Evolutionary conservation across 1,284 basidiomycete species (phyloP), one percentile per base, ranked within the genome.

Genomic region (Melampsora americana): DNA sequence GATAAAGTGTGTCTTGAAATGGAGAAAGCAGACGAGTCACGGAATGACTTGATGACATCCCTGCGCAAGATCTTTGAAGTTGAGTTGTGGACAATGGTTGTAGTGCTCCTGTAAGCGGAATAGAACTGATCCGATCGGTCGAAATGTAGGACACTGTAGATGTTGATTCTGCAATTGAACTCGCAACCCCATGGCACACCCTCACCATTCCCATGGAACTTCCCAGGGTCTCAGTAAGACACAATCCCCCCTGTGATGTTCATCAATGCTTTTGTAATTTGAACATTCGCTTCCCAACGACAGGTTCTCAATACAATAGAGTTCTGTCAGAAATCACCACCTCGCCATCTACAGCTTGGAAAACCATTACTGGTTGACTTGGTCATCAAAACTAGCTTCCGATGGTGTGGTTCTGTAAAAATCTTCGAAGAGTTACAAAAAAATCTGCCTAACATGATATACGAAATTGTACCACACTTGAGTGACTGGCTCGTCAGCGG

Each of bases 401-500:
- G 66, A 18, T 75, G 72, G 65, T n/a, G n/a, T 23, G 28, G 2
- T 42, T 11, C 26, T 26, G 30, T 30, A 9, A 18, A 42, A 46
- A 18, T 1, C 6, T 23, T 42, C 26, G 20, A 46, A 28, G 23
- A 18, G 20, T 11, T 28, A 30, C 44, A n/a, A 7, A 30, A 39
- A 5, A 28, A 56, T 48, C 65, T 12, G n/a, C 44, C 44, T 35
- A 35, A 39, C 1, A 35, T 67, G 72, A 30, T 61, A 30, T 75
- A 75, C 62, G 53, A 75, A 30, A 9, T 74, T 35, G 23, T 44
- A 28, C 30, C 28, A 48, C 35, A 32, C 26, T 32, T 44, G 6
- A 28, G 48, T 28, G 65, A 62, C 35, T 75, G 72, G 72, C 44
- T 75, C 12, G 18, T 75, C 28, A 66, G 66, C 20, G 66, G 66